Conservation (phyloP, 345 rosid species). For the Populus simonii region DNA sequence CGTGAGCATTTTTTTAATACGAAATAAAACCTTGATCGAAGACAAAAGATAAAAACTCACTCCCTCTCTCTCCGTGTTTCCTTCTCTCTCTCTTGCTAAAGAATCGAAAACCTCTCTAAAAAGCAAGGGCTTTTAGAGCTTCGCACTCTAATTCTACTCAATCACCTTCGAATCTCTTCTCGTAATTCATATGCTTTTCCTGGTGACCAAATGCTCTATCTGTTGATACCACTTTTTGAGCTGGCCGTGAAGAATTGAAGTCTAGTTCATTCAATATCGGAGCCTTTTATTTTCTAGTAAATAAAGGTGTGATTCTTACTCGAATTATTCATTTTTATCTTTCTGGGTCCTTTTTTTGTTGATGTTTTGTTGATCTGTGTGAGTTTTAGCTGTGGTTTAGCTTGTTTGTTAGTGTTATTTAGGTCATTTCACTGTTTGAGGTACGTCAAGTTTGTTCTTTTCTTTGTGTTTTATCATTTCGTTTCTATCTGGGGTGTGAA, state of each 20-base stretch:
- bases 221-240: conserved; percentile 23
- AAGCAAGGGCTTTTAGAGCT: conserved; percentile 24
- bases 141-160: conserved; percentile 56
- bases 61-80: conserved; percentile 3
- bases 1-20: conserved; percentile 31
- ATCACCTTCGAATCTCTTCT: conserved; percentile 34
- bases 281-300: conserved; percentile 16
- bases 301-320: conserved; percentile 24
- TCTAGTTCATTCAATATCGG: conserved; percentile 19
- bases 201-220: conserved; percentile 30
- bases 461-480: conserved; percentile 29
- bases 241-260: conserved; percentile 49
- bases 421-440: conserved; percentile 52
- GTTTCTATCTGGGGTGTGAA: conserved; percentile 36
- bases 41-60: conserved; percentile 32
- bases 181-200: conserved; percentile 10
- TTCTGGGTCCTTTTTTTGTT: conserved; percentile 18
- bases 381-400: conserved; percentile 20
- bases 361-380: conserved; percentile 15
- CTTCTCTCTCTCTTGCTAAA: conserved; percentile 30
- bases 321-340: conserved; percentile 13
- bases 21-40: conserved; percentile 44
- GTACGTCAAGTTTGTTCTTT: conserved; percentile 42
- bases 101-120: conserved; percentile 28
- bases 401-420: conserved; percentile 33